Base-by-base conservation (phyloP, 805 yeast species). In the Candida glaebosa region DNA sequence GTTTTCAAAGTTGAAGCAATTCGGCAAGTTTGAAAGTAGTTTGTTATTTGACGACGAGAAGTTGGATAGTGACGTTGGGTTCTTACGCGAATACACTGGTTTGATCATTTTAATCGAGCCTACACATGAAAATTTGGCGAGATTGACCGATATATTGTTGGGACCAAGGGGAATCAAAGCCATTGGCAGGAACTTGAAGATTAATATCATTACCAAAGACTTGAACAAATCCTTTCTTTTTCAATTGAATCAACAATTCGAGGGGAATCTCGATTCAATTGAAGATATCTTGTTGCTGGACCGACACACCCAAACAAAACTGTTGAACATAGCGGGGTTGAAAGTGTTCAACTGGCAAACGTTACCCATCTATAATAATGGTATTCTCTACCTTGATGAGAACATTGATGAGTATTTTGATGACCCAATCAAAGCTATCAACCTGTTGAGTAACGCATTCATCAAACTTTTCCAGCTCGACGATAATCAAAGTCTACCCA, bases 1-100 rank as follows among this genome's bases (percentile, higher is more conserved):
- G 8, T 82, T 81, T 56, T 71, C 76, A 41, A 54, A 59, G 5
- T 65, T 83, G 22, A 77, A 77, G 50, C 65, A 67, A 30, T 65
- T 61, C 30, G 81, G 75, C 3, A 63, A 79, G 39, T 75, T 83
- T 37, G 67, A 65, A 24, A 65, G 63, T 37, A 67, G 78, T 3
- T 60, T 68, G 33, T 78, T 82, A 77, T 62, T 78, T 17, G 56
- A 61, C 28, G 60, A 58, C 17, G 41, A 41, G 28, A 15, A 43
- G 44, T 7, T 32, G 5, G 31, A 20, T 9, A 31, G 47, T 6
- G 46, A 49, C 10, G 18, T 19, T 5, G 38, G 38, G n/a, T 33
- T 52, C 10, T 34, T 57, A 8, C 42, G 39, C 0, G 36, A 40
- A n/a, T 57, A 50, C 37, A 38, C 44, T 10, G 51, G 57, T 6